Conservation (phyloP, 306 rosid genomes). For the Sesbania bispinosa region DNA sequence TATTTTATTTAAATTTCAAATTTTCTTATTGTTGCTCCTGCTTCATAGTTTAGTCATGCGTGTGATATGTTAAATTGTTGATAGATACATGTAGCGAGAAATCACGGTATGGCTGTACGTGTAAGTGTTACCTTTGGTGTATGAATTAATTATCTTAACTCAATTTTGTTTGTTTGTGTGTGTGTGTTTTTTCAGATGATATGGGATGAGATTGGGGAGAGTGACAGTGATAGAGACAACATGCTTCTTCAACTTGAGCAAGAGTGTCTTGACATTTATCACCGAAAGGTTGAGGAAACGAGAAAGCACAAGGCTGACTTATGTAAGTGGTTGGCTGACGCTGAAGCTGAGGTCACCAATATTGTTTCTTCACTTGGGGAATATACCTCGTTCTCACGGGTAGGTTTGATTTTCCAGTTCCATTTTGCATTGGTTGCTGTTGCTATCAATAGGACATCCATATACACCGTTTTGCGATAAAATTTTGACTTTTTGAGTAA, state of each 20-base stretch:
- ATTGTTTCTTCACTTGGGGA: conserved; percentile 67
- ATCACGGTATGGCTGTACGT: no score
- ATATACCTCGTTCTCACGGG: conserved; percentile 42
- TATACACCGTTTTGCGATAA: neutral
- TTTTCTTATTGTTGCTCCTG: no score
- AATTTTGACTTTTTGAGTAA: conserved; percentile 14
- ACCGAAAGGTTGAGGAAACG: conserved; percentile 67
- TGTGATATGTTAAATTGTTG: no score
- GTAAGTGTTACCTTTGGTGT: no score
- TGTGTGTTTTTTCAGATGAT: conserved; percentile 43
- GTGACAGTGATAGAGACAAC: conserved; percentile 66
- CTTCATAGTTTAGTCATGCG: no score
- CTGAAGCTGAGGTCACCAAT: conserved; percentile 53
- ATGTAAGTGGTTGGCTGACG: conserved; percentile 55
- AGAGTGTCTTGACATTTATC: conserved; percentile 85
- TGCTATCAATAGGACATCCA: neutral
- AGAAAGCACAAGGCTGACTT: conserved; percentile 73
- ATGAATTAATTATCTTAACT: conserved; percentile 6
- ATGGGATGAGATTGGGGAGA: conserved; percentile 98
- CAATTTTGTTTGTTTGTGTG: neutral
- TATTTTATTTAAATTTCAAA: no score
- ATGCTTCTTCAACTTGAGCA: conserved; percentile 91
- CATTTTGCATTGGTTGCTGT: neutral
- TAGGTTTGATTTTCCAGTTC: conserved; percentile 15
- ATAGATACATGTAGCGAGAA: no score